These are phyloP conservation scores for Phanerodontia chrysosporium DNA, from an alignment of 768 basidiomycete species.

Conservation along the genomic window DNA sequence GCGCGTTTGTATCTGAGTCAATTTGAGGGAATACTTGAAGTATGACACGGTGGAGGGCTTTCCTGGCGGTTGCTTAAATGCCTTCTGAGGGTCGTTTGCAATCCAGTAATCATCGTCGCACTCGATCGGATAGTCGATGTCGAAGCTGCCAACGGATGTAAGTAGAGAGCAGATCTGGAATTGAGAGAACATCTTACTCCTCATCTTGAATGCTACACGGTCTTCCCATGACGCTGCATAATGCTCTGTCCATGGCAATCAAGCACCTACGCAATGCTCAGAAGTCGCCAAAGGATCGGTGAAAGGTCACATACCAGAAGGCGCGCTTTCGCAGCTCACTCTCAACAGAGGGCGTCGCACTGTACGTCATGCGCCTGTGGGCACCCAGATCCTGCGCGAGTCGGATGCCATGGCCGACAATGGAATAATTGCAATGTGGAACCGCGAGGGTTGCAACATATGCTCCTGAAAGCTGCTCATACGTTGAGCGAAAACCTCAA, in stretches of 20 bases:
- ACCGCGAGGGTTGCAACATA: slow-evolving; percentile 5
- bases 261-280: slow-evolving; percentile 33
- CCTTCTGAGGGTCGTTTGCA: slow-evolving; percentile 46
- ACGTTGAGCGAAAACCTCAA: neutral
- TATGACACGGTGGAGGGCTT: slow-evolving; percentile 57
- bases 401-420: slow-evolving; percentile 45
- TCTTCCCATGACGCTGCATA: slow-evolving; percentile 52
- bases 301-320: slow-evolving; percentile 47
- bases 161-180: neutral
- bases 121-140: slow-evolving; percentile 72
- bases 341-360: slow-evolving; percentile 40
- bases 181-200: slow-evolving; percentile 42
- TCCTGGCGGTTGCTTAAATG: slow-evolving; percentile 62
- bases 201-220: slow-evolving; percentile 69
- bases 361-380: slow-evolving; percentile 61
- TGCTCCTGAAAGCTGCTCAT: neutral
- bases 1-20: slow-evolving; percentile 68
- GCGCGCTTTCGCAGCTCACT: slow-evolving; percentile 78
- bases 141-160: slow-evolving; percentile 46
- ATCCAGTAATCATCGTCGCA: slow-evolving; percentile 84
- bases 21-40: slow-evolving; percentile 61
- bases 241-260: slow-evolving; percentile 38
- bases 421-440: slow-evolving; percentile 3
- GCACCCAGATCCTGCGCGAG: slow-evolving; percentile 63
- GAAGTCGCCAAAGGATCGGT: neutral